A percentile compares a stretch with the other conserved stretches of the same genome.
Evolutionary conservation across 2,329 filamentous ascomycete species (phyloP).

Genomic region (Pyricularia grisea): DNA sequence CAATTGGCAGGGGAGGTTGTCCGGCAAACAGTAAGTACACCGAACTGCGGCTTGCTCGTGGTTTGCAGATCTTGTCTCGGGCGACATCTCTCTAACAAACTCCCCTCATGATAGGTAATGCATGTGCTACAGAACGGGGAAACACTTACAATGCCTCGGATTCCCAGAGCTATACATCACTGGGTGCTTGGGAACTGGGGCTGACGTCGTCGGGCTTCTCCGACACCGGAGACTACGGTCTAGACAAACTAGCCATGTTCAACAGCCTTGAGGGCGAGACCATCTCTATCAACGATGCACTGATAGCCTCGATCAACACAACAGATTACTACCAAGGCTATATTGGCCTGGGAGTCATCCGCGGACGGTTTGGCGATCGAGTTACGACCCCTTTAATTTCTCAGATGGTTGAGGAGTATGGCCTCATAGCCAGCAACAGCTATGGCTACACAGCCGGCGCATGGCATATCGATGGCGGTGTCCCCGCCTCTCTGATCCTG

Average conservation of each 20-base stretch:
- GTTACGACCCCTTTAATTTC: slow-evolving; percentile 42
- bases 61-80: neutral
- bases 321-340: slow-evolving; percentile 45
- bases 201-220: slow-evolving; percentile 45
- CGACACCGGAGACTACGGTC: slow-evolving; percentile 55
- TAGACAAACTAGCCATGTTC: slow-evolving; percentile 36
- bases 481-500: slow-evolving; percentile 51
- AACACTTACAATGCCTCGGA: slow-evolving; percentile 41
- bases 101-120: slow-evolving; percentile 23
- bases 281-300: slow-evolving; percentile 32
- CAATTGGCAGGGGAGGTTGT: slow-evolving; percentile 55
- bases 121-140: slow-evolving; percentile 49
- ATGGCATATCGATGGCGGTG: slow-evolving; percentile 40
- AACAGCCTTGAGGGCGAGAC: slow-evolving; percentile 24
- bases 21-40: slow-evolving; percentile 36
- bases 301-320: slow-evolving; percentile 44
- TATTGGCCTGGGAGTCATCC: slow-evolving; percentile 46
- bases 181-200: slow-evolving; percentile 52
- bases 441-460: slow-evolving; percentile 71
- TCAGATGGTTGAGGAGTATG: slow-evolving; percentile 47
- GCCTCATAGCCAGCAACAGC: slow-evolving; percentile 59
- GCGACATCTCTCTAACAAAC: neutral
- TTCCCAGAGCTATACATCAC: slow-evolving; percentile 48
- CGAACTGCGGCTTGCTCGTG: slow-evolving; percentile 7
- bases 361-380: slow-evolving; percentile 39